phyloP scores from a whole-genome alignment of 2,329 filamentous ascomycete genomes.

The Fusarium sp. region DNA sequence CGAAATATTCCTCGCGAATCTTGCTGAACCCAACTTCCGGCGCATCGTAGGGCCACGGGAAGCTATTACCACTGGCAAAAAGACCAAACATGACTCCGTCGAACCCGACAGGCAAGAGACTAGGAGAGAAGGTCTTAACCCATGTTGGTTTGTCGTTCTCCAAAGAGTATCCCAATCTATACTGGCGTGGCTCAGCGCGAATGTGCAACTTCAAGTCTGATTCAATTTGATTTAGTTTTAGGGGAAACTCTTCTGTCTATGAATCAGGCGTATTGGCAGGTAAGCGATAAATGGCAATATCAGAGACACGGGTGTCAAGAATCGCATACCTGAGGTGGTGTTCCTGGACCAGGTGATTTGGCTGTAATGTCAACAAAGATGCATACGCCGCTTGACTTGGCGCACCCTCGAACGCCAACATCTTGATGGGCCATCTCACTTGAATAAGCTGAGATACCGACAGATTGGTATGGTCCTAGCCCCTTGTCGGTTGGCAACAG shows the following conservation, averaged over 20 bases:
- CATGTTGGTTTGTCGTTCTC: conserved; percentile 19
- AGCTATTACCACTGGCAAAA: conserved; percentile 42
- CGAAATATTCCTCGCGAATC: conserved; percentile 40
- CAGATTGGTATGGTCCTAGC: conserved; percentile 40
- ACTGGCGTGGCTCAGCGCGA: conserved; percentile 38
- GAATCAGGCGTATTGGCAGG: neutral
- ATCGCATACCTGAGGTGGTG: conserved; percentile 15
- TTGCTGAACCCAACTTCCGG: conserved; percentile 41
- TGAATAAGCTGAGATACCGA: conserved; percentile 49
- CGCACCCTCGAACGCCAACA: conserved; percentile 47
- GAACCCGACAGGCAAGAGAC: conserved; percentile 34
- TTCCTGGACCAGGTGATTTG: conserved; percentile 27
- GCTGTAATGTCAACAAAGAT: conserved; percentile 32
- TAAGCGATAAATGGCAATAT: too few species aligned
- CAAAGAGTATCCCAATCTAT: conserved; percentile 44
- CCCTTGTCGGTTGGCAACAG: conserved; percentile 28
- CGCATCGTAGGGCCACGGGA: conserved; percentile 43
- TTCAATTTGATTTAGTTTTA: conserved; percentile 20
- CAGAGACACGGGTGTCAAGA: neutral
- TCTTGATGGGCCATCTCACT: conserved; percentile 49
- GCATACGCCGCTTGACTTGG: conserved; percentile 39
- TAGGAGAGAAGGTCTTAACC: conserved; percentile 34
- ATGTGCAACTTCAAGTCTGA: conserved; percentile 39
- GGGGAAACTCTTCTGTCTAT: conserved; percentile 19
- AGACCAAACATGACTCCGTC: conserved; percentile 45